These are phyloP conservation scores for Meyerozyma carpophila DNA, from an alignment of 1,139 yeast genomes.

Conservation along the genomic window DNA sequence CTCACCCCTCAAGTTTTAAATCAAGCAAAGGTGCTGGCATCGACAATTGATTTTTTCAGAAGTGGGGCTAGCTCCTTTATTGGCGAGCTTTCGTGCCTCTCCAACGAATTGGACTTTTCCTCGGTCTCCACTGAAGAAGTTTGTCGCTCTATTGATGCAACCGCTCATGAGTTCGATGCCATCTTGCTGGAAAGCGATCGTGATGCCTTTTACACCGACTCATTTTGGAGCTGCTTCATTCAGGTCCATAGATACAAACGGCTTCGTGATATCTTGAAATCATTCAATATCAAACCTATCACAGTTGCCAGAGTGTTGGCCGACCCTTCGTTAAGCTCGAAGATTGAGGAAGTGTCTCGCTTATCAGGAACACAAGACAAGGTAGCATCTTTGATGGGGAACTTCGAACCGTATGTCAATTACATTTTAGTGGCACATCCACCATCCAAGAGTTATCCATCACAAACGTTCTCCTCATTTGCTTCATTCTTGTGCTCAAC, in stretches of 20 bases:
- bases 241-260: constrained; percentile 22
- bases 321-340: not conserved
- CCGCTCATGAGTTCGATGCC: not conserved
- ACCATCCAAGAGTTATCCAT: not conserved
- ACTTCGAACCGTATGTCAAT: not conserved
- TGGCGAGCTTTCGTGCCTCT: constrained; percentile 21
- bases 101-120: constrained; percentile 18
- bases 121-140: constrained; percentile 3
- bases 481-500: not conserved
- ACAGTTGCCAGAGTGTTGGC: not conserved
- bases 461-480: not conserved
- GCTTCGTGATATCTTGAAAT: constrained; percentile 16
- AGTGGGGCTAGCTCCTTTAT: constrained; percentile 21
- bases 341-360: not conserved
- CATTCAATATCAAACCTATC: constrained; percentile 1
- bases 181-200: not conserved
- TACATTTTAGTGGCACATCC: not conserved
- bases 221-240: constrained; percentile 10
- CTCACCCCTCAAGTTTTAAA: constrained; percentile 12
- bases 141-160: not conserved
- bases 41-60: constrained; percentile 14
- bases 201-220: not conserved
- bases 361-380: not conserved
- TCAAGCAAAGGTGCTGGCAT: constrained; percentile 10
- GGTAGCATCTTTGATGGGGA: not conserved